Percentiles rank a stretch among this genome's conserved stretches.
These are phyloP conservation scores for Ceratobasidium sp. DNA, from an alignment of 1,284 basidiomycete genomes.

Conservation along the genomic window DNA sequence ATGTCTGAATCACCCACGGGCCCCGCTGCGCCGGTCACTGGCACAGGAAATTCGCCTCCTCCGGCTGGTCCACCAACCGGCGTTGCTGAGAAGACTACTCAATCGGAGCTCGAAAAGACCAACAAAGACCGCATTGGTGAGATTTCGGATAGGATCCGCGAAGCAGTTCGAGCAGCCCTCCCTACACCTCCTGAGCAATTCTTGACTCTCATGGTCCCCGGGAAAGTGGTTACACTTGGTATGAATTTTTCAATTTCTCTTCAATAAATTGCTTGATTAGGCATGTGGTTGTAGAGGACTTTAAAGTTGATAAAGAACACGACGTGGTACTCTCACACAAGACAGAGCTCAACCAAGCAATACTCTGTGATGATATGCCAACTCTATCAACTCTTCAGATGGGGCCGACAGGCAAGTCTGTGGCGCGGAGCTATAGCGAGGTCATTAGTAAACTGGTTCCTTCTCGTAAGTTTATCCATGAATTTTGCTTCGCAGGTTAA, in stretches of 20 bases:
- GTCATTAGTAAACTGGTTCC: slow-evolving; percentile 18
- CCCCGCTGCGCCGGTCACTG: too few relatives aligned
- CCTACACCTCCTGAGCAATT: slow-evolving; percentile 21
- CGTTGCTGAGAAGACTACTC: too few relatives aligned
- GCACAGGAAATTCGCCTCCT: too few relatives aligned
- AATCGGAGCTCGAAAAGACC: neutral
- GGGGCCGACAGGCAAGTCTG: slow-evolving; percentile 24
- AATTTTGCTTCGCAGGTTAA: neutral
- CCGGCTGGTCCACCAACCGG: too few relatives aligned
- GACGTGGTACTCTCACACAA: neutral
- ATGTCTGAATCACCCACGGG: too few relatives aligned
- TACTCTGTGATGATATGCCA: slow-evolving; percentile 26
- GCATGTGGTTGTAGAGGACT: neutral
- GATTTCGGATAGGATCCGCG: neutral
- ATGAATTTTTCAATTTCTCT: neutral
- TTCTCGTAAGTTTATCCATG: neutral
- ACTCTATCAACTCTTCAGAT: slow-evolving; percentile 9
- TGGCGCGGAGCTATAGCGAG: neutral
- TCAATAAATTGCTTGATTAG: neutral
- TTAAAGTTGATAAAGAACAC: neutral
- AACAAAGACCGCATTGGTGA: neutral
- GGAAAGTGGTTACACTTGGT: slow-evolving; percentile 27
- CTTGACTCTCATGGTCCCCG: slow-evolving; percentile 24
- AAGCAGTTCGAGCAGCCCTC: slow-evolving; percentile 11
- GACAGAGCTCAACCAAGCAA: slow-evolving; percentile 5